A percentile compares a stretch with the other conserved stretches of the same genome.
phyloP scores from a whole-genome alignment of 306 rosid genomes.

The Psophocarpus tetragonolobus region DNA sequence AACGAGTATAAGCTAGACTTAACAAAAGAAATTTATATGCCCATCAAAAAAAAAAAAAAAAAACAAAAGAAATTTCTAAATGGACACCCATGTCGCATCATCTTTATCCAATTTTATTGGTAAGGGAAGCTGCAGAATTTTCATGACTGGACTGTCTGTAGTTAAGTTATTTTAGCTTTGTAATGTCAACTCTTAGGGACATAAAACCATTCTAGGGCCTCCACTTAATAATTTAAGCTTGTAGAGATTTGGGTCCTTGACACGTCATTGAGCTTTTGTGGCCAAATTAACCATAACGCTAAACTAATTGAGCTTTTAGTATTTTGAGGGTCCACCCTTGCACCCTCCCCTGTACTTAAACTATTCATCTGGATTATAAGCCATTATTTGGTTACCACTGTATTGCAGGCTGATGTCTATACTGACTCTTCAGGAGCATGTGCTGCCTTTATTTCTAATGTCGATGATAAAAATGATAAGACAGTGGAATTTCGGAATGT shows the following conservation, averaged over 20 bases:
- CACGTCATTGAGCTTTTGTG: background rate
- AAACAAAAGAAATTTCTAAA: background rate
- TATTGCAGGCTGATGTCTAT: constrained; percentile 77
- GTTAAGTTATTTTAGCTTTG: background rate
- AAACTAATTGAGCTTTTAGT: background rate
- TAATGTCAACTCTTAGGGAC: background rate
- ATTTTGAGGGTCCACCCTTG: background rate
- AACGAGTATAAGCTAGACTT: background rate
- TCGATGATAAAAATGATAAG: constrained; percentile 77
- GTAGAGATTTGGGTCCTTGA: background rate
- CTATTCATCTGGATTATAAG: background rate
- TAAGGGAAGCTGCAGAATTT: background rate
- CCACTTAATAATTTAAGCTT: background rate
- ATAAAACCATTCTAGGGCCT: background rate
- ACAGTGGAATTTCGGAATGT: constrained; percentile 67
- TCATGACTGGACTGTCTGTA: background rate
- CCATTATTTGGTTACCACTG: constrained; percentile 27
- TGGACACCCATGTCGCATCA: background rate
- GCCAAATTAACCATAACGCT: background rate
- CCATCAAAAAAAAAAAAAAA: no score
- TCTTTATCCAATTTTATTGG: background rate
- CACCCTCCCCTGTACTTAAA: constrained; percentile 13
- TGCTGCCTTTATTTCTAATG: constrained; percentile 79
- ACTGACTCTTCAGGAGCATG: constrained; percentile 84
- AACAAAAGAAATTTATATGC: background rate